A percentile compares a stretch with the other conserved stretches of the same genome.
Evolutionary conservation across 2,329 filamentous ascomycete genomes (phyloP).

Genomic region (Fusarium lyarnte): DNA sequence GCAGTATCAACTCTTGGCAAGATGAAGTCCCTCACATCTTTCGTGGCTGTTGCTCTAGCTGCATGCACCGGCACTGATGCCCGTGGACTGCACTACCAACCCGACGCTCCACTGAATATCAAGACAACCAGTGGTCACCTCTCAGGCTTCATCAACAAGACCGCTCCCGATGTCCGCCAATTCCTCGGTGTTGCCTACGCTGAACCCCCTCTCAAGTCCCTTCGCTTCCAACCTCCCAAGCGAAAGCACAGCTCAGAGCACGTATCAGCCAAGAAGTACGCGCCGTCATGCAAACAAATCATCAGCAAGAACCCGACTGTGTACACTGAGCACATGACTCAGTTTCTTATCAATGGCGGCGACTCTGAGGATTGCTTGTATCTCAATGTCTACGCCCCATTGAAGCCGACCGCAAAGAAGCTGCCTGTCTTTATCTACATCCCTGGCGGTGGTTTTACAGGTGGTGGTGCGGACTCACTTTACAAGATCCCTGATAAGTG

Average conservation of each 20-base stretch:
- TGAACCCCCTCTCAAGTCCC: conserved; percentile 7
- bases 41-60: background rate
- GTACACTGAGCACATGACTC: conserved; percentile 5
- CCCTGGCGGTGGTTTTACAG: conserved; percentile 4
- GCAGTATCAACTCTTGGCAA: background rate
- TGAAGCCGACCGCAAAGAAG: background rate
- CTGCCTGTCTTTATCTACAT: conserved; percentile 14
- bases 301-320: conserved; percentile 8
- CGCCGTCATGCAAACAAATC: conserved; percentile 10
- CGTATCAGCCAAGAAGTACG: background rate
- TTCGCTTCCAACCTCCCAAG: conserved; percentile 10
- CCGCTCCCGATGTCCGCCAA: conserved; percentile 2
- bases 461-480: conserved; percentile 1
- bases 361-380: conserved; percentile 17
- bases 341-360: conserved; percentile 4
- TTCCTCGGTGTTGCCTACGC: conserved; percentile 13
- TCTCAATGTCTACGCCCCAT: conserved; percentile 9
- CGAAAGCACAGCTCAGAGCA: background rate
- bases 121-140: conserved; percentile 7
- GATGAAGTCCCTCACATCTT: background rate
- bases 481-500: conserved; percentile 16
- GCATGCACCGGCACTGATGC: background rate
- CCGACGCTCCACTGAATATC: background rate
- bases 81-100: background rate
- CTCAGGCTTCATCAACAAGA: conserved; percentile 3